Percentiles rank a stretch among this genome's conserved stretches.
These are phyloP conservation scores for Novymonas esmeraldas DNA, from an alignment of 208 protist genomes.

Conservation along the genomic window DNA sequence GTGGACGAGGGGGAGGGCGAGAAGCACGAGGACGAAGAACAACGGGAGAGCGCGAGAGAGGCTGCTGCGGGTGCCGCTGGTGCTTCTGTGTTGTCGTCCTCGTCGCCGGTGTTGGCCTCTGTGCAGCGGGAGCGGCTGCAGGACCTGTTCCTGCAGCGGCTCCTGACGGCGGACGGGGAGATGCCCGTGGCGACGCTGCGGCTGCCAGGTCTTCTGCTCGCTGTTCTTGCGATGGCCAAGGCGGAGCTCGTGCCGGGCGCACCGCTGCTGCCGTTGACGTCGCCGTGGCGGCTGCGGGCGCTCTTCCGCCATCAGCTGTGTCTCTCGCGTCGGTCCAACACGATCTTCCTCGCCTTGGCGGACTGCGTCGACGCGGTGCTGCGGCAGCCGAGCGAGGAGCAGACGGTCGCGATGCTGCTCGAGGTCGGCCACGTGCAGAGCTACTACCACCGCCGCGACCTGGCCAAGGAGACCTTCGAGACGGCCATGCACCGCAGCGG, in stretches of 20 bases:
- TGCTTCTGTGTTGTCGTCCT: constrained; percentile 2
- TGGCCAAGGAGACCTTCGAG: constrained; percentile 70
- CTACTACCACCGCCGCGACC: constrained; percentile 86
- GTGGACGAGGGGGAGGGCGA: constrained; percentile 5
- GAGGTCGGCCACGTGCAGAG: constrained; percentile 86
- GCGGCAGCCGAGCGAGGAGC: constrained; percentile 40
- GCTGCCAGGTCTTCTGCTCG: constrained; percentile 69
- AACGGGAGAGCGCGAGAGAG: too few species aligned
- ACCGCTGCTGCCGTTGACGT: constrained; percentile 48
- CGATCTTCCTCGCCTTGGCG: constrained; percentile 64
- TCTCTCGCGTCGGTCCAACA: constrained; percentile 75
- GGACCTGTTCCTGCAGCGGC: constrained; percentile 68
- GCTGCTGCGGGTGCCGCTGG: constrained; percentile 12
- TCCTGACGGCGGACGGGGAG: constrained; percentile 89
- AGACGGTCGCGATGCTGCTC: constrained; percentile 68
- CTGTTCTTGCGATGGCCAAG: constrained; percentile 52
- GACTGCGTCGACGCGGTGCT: constrained; percentile 74
- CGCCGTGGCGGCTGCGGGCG: constrained; percentile 71
- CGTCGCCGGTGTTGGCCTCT: background rate
- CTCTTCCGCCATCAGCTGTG: constrained; percentile 84
- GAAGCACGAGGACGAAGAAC: constrained; percentile 12
- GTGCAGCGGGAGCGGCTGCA: constrained; percentile 24
- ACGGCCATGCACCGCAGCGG: constrained; percentile 66
- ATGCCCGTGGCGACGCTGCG: constrained; percentile 68
- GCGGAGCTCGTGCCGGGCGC: constrained; percentile 21